These are phyloP conservation scores for Cucurbita maxima DNA, from an alignment of 306 rosid genomes.

Conservation along the genomic window DNA sequence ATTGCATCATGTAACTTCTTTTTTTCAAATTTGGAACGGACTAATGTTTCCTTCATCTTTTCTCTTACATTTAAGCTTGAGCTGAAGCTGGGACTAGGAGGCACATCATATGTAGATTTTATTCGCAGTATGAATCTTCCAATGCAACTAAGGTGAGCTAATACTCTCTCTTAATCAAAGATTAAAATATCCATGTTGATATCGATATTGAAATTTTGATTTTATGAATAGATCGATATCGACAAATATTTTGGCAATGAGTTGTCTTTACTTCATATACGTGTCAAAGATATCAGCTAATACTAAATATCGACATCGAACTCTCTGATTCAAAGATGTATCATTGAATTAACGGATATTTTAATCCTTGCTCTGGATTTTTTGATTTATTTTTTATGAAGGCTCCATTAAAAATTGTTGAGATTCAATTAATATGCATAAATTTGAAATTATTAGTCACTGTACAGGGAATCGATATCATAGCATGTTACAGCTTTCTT, in stretches of 20 bases:
- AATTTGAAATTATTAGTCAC: neutral
- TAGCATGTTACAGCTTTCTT: neutral
- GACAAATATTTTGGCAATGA: no score
- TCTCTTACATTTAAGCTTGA: slow-evolving; percentile 47
- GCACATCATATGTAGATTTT: slow-evolving; percentile 87
- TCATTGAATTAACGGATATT: no score
- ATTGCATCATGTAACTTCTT: neutral
- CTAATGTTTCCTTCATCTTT: neutral
- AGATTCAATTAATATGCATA: neutral
- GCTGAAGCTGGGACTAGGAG: slow-evolving; percentile 89
- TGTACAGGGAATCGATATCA: neutral
- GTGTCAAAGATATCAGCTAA: no score
- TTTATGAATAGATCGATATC: no score
- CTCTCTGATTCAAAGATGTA: no score
- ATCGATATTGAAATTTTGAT: no score
- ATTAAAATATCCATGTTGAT: no score
- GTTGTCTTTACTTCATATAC: no score
- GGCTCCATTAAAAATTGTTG: neutral
- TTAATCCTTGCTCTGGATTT: neutral
- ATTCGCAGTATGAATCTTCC: slow-evolving; percentile 68
- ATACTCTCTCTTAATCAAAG: neutral
- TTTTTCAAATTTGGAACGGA: neutral
- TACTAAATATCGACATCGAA: no score
- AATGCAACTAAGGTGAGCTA: slow-evolving; percentile 78
- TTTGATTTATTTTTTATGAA: neutral